These are phyloP conservation scores for Leishmania gerbilli DNA, from an alignment of 208 protist genomes.

Conservation along the genomic window DNA sequence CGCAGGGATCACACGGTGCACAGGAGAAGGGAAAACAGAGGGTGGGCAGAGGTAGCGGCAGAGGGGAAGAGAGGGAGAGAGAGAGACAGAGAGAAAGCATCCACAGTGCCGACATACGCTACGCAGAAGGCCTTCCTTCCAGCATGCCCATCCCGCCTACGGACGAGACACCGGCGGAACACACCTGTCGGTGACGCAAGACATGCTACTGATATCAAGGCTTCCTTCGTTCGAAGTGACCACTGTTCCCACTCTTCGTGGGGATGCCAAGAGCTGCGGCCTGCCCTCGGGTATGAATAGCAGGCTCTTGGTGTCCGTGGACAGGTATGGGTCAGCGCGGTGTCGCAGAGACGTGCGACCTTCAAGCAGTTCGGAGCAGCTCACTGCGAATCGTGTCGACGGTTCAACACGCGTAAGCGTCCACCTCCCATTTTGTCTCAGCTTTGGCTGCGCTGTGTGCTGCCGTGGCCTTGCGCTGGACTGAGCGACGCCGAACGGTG, in stretches of 20 bases:
- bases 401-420: neutral
- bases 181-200: neutral
- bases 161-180: neutral
- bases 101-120: neutral
- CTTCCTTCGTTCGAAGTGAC: neutral
- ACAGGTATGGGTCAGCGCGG: too few species aligned
- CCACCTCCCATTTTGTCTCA: too few species aligned
- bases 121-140: neutral
- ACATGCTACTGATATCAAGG: neutral
- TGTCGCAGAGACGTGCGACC: too few species aligned
- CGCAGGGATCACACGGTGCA: neutral
- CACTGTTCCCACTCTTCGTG: too few species aligned
- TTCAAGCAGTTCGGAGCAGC: too few species aligned
- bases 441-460: neutral
- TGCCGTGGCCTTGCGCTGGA: neutral
- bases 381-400: too few species aligned
- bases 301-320: too few species aligned
- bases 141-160: neutral
- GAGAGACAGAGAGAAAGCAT: slow-evolving; percentile 6
- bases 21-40: neutral
- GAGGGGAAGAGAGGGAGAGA: neutral
- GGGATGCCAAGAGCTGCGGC: too few species aligned
- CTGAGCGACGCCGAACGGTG: neutral
- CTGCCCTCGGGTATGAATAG: too few species aligned
- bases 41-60: neutral